Base-by-base conservation (phyloP, 108 stramenopile genomes). In the Skeletonema menzelii region DNA sequence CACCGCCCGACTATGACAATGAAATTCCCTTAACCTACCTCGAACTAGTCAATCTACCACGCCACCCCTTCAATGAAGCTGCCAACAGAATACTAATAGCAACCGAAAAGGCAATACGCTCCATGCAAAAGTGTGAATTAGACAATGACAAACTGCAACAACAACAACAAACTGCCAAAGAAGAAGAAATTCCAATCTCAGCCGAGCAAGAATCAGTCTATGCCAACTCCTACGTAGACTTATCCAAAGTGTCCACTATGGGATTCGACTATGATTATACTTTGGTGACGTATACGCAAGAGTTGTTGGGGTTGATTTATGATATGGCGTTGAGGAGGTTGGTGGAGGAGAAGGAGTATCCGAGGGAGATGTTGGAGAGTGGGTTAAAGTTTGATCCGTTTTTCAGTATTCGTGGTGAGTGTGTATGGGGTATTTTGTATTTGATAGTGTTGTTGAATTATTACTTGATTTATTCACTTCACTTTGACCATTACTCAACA, bases 191-290 rank as follows among this genome's bases (percentile, higher is more conserved):
- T 0, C 59, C 65, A 10, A 27, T 67, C 1, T 27, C 66, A 47
- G 32, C 66, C 27, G 35, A 61, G 14, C 65, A 87, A 61, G 90
- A 91, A 67, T 69, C 70, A 10, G 85, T 97, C 26, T 95, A 82
- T 77, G 93, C 95, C 63, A 98, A 98, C 70, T 86, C 87, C 24
- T 92, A 96, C 62, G 91, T 96, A 1, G 95, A 98, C 74, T 56
- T 98, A 14, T 92, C 93, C 40, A 92, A 95, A 64, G 86, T 98
- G 20, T 90, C 96, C 38, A 93, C 88, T 0, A 83, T 98, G 17
- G 98, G 98, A 15, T 98, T 97, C 65, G 98, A 98, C 73, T 97
- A 92, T 67, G 98, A 98, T 74, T 98, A 97, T 68, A 98, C 98
- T 4, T 86, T 98, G 7, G 94, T 96, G 15, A 94, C 95, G 11